Conservation (phyloP, 2,329 filamentous ascomycete species). For the Westerdykella aurantiaca region DNA sequence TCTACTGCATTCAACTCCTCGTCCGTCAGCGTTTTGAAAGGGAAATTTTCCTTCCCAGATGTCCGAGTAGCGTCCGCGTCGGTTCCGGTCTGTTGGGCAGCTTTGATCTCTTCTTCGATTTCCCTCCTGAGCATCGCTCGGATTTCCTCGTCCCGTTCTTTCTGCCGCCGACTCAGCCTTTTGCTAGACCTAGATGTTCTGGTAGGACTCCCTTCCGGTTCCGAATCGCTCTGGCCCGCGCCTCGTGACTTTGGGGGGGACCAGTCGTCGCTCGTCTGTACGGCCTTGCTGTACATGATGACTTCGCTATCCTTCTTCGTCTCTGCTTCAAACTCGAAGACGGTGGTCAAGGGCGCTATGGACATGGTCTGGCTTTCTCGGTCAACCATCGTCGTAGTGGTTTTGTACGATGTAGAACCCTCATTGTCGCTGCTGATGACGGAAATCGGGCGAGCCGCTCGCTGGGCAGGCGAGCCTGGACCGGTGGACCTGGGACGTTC, state of each 20-base stretch:
- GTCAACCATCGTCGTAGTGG: conserved; percentile 28
- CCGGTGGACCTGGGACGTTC: conserved; percentile 60
- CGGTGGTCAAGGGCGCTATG: conserved; percentile 65
- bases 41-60: conserved; percentile 54
- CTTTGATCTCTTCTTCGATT: conserved; percentile 85
- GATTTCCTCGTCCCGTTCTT: conserved; percentile 82
- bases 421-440: conserved; percentile 68
- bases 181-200: conserved; percentile 56
- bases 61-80: conserved; percentile 41
- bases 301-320: conserved; percentile 63
- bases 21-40: conserved; percentile 68
- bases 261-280: conserved; percentile 82
- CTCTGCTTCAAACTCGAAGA: conserved; percentile 74
- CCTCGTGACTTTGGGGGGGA: conserved; percentile 49
- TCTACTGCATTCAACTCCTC: conserved; percentile 90
- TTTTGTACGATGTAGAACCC: conserved; percentile 29
- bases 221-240: conserved; percentile 50
- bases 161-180: conserved; percentile 69
- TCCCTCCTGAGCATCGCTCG: conserved; percentile 77
- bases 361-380: conserved; percentile 62
- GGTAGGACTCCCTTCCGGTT: conserved; percentile 56
- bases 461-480: conserved; percentile 44
- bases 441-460: conserved; percentile 74
- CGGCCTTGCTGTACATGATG: conserved; percentile 94
- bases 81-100: conserved; percentile 45